A percentile compares a stretch with the other conserved stretches of the same genome.
Conservation (phyloP, 768 basidiomycete genomes). For the Lactifluus pinguis region DNA sequence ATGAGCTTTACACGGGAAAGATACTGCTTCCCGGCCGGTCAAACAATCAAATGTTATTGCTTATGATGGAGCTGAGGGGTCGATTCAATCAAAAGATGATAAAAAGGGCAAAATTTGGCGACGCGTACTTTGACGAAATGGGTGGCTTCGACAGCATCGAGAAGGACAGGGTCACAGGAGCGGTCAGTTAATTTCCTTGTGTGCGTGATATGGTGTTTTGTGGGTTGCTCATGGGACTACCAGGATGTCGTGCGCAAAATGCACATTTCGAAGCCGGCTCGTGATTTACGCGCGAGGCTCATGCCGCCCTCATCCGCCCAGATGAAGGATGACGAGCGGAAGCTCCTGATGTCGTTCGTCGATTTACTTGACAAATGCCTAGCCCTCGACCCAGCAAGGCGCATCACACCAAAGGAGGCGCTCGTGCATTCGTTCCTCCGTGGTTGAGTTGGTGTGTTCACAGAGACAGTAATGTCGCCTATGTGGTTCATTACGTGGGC, state of each 20-base stretch:
- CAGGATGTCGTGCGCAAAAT: conserved; percentile 79
- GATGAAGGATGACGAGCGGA: conserved; percentile 83
- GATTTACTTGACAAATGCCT: conserved; percentile 91
- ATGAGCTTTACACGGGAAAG: conserved; percentile 91
- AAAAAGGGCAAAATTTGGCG: conserved; percentile 89
- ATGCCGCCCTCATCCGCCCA: conserved; percentile 73
- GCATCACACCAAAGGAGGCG: conserved; percentile 87
- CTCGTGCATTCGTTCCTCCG: conserved; percentile 81
- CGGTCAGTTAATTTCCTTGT: conserved; percentile 42
- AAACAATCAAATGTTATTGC: conserved; percentile 95
- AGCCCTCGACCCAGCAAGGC: conserved; percentile 72
- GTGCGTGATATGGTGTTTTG: background rate
- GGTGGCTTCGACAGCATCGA: conserved; percentile 80
- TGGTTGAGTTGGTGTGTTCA: conserved; percentile 26
- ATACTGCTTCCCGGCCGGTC: conserved; percentile 94
- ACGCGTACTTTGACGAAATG: conserved; percentile 90
- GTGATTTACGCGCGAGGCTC: conserved; percentile 74
- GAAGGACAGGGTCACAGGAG: conserved; percentile 73
- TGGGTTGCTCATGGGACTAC: conserved; percentile 12
- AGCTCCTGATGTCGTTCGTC: conserved; percentile 68
- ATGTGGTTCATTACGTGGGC: background rate
- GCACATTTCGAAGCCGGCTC: conserved; percentile 70
- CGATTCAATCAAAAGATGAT: conserved; percentile 90
- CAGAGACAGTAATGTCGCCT: background rate
- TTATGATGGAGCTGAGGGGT: conserved; percentile 98